phyloP scores from a whole-genome alignment of 176 grass and related monocot species.

The Cenchrus americanus region DNA sequence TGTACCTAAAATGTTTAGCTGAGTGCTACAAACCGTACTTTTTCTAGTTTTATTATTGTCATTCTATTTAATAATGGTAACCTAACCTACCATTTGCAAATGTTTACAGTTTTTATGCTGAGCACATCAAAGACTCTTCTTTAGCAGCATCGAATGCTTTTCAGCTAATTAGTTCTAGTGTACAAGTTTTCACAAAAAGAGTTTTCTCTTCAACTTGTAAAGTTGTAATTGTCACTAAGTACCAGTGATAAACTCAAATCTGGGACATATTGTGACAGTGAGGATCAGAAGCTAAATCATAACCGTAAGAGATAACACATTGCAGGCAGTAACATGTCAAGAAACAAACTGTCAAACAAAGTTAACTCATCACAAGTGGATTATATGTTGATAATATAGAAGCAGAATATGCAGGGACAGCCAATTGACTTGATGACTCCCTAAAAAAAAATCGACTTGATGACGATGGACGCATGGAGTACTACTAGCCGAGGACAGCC shows the following conservation, averaged over 20 bases:
- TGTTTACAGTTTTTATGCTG: too few relatives aligned
- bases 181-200: not conserved
- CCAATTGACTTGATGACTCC: slow-evolving; percentile 3
- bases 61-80: too few relatives aligned
- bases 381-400: not conserved
- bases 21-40: too few relatives aligned
- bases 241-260: not conserved
- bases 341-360: not conserved
- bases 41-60: too few relatives aligned
- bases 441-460: slow-evolving; percentile 17
- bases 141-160: too few relatives aligned
- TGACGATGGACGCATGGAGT: not conserved
- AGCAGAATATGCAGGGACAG: not conserved
- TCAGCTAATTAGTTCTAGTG: too few relatives aligned
- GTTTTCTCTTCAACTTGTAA: not conserved
- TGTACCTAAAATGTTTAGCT: too few relatives aligned
- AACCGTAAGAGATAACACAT: not conserved
- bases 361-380: not conserved
- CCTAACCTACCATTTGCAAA: too few relatives aligned
- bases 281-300: not conserved
- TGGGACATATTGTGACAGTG: not conserved
- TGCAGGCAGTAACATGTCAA: not conserved
- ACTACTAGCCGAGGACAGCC: not conserved
- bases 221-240: not conserved
- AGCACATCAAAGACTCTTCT: too few relatives aligned